Evolutionary conservation across 768 basidiomycete species (phyloP).

Genomic region (Terana coerulea): DNA sequence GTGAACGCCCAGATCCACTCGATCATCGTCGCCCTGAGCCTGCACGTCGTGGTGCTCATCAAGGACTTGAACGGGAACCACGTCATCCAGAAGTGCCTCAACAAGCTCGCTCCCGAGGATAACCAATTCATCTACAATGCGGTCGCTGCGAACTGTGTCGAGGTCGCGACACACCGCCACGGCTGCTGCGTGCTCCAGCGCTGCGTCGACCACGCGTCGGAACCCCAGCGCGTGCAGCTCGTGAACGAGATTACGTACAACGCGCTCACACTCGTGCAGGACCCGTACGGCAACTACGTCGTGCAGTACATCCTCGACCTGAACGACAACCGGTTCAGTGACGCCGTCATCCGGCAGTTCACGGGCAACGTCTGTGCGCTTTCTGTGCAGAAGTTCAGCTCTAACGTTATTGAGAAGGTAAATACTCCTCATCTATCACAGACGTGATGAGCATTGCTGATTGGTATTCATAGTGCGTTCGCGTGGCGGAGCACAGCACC

Average conservation of each 20-base stretch:
- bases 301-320: slow-evolving; percentile 98
- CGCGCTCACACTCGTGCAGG: slow-evolving; percentile 94
- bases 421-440: slow-evolving; percentile 7
- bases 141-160: slow-evolving; percentile 97
- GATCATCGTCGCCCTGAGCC: slow-evolving; percentile 92
- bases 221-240: slow-evolving; percentile 90
- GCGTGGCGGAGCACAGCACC: slow-evolving; percentile 93
- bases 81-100: slow-evolving; percentile 98
- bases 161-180: slow-evolving; percentile 96
- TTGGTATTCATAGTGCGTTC: slow-evolving; percentile 68
- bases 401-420: slow-evolving; percentile 97
- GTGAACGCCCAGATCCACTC: slow-evolving; percentile 86
- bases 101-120: slow-evolving; percentile 96
- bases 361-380: slow-evolving; percentile 95
- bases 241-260: slow-evolving; percentile 99
- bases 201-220: slow-evolving; percentile 97
- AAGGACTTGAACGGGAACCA: slow-evolving; percentile 98
- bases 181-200: slow-evolving; percentile 98
- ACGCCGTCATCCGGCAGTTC: slow-evolving; percentile 96
- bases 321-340: slow-evolving; percentile 98
- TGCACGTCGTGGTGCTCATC: slow-evolving; percentile 98
- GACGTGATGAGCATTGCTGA: neutral
- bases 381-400: slow-evolving; percentile 99
- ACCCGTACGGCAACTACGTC: slow-evolving; percentile 93
- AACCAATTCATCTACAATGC: slow-evolving; percentile 99